These are phyloP conservation scores for Colletotrichum liaoningense DNA, from an alignment of 2,329 filamentous ascomycete genomes.

Conservation along the genomic window DNA sequence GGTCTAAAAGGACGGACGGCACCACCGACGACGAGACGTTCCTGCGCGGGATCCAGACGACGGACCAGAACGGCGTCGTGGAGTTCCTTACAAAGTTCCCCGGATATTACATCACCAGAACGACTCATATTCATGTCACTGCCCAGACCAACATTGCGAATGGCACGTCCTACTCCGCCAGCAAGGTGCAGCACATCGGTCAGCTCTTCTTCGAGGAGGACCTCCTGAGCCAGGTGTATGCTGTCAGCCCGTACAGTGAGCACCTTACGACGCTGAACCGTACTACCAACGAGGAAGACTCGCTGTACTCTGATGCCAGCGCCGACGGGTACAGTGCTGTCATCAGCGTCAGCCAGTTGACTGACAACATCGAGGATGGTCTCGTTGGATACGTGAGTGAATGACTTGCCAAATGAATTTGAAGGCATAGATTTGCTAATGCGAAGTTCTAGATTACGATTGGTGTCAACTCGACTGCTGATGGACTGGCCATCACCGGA, in stretches of 20 bases:
- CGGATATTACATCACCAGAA: too few species aligned
- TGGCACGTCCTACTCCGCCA: too few species aligned
- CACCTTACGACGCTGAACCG: conserved; percentile 11
- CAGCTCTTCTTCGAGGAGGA: conserved; percentile 15
- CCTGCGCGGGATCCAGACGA: conserved; percentile 52
- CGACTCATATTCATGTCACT: too few species aligned
- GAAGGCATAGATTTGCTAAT: too few species aligned
- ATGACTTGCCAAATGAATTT: too few species aligned
- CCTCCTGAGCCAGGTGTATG: conserved; percentile 6
- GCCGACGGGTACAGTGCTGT: conserved; percentile 59
- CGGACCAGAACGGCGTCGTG: conserved; percentile 54
- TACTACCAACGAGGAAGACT: conserved; percentile 48
- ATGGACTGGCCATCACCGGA: too few species aligned
- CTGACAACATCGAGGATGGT: conserved; percentile 57
- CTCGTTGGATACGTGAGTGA: too few species aligned
- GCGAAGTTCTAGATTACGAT: too few species aligned
- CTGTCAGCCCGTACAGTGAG: conserved; percentile 2
- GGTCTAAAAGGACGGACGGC: conserved; percentile 1
- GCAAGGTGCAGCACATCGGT: too few species aligned
- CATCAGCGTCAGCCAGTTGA: conserved; percentile 62
- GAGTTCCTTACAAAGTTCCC: conserved; percentile 49
- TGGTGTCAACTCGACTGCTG: too few species aligned
- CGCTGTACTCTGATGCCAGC: conserved; percentile 48
- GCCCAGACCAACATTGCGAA: too few species aligned
- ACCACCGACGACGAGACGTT: conserved; percentile 44